Evolutionary conservation across 495 filamentous ascomycete species (phyloP).

Genomic region (Aspergillus bridgeri): DNA sequence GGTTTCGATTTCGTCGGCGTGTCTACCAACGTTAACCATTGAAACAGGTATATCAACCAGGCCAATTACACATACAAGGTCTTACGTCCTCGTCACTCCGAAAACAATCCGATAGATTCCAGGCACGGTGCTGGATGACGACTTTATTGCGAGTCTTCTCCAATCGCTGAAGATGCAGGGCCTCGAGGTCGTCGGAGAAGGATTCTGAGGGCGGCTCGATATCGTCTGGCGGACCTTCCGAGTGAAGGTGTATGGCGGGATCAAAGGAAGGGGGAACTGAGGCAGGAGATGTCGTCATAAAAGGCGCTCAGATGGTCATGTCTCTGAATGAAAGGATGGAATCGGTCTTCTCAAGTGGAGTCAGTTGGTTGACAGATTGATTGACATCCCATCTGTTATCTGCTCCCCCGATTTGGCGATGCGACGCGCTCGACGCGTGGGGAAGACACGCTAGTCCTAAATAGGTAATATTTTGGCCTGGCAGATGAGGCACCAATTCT

Average conservation of each 20-base stretch:
- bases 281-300: slow-evolving; percentile 38
- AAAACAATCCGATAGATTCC: slow-evolving; percentile 57
- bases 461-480: not conserved
- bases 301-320: slow-evolving; percentile 19
- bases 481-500: not conserved
- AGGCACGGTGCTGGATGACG: slow-evolving; percentile 63
- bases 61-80: slow-evolving; percentile 34
- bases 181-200: slow-evolving; percentile 61
- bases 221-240: slow-evolving; percentile 31
- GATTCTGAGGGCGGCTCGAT: slow-evolving; percentile 33
- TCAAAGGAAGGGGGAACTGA: slow-evolving; percentile 48
- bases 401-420: not conserved
- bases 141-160: slow-evolving; percentile 54
- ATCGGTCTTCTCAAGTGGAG: not conserved
- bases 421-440: slow-evolving; percentile 7
- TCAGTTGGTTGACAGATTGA: not conserved
- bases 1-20: slow-evolving; percentile 40
- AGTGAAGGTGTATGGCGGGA: slow-evolving; percentile 51
- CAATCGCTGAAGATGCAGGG: slow-evolving; percentile 46
- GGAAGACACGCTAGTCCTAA: not conserved
- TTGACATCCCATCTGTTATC: not conserved
- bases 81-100: slow-evolving; percentile 58
- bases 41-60: not conserved
- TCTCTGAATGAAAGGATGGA: not conserved
- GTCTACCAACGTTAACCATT: slow-evolving; percentile 26